Evolutionary conservation across 768 basidiomycete species (phyloP), one percentile per base, ranked within the genome.

Genomic region (Gloeophyllum trabeum): DNA sequence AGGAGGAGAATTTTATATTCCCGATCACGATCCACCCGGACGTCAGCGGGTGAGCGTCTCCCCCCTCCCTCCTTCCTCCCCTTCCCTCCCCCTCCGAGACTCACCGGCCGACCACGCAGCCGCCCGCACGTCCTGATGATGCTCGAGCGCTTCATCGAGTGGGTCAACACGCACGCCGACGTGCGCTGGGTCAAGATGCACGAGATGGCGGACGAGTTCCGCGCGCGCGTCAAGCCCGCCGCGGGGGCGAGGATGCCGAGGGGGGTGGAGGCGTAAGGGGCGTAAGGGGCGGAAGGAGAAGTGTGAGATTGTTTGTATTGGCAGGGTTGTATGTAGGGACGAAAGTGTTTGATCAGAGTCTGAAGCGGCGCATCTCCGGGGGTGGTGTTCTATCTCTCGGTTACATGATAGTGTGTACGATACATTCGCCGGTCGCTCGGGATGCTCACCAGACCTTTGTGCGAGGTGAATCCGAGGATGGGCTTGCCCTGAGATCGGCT

Each of bases 21-120:
- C 81, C 81, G 0, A 71, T 86, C 44, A 85, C 83, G 2, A 81
- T 88, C 30, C 84, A 86, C 50, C 83, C 84, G 1, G 82, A 86
- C 49, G 80, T 82, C 19, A 76, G 76, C 52, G 81, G 81, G 71
- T 72, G 58, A 50, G 72, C 54, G 18, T 43, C 36, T 51, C 25
- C 21, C 7, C 7, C 39, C 41, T 22, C 26, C 13, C 24, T 28
- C 21, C 7, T 6, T 40, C 41, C 21, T 28, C 13, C 24, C 23
- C 4, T 10, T n/a, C 22, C 36, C 39, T 35, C 12, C 49, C 22
- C 40, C 20, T 40, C 44, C 43, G 16, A 51, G 34, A 39, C 37
- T 20, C 39, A 12, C 3, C 13, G 10, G 39, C n/a, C n/a, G n/a
- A n/a, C n/a, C n/a, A n/a, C 24, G 39, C 42, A 78, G 79, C 6